These are phyloP conservation scores for Hypomyces perniciosus DNA, from an alignment of 2,329 filamentous ascomycete species.

Conservation along the genomic window DNA sequence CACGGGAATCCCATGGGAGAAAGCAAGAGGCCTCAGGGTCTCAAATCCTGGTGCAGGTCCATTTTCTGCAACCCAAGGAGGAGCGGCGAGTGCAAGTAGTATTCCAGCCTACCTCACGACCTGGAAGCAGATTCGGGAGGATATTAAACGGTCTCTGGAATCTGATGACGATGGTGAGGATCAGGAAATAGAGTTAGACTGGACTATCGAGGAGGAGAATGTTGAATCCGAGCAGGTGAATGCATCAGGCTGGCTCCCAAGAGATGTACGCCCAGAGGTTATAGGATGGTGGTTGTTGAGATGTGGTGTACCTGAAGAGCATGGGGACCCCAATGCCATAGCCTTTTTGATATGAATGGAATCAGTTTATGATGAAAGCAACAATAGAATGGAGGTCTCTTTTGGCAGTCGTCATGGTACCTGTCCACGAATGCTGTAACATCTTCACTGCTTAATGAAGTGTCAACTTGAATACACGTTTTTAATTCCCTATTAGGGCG, in stretches of 20 bases:
- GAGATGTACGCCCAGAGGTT: conserved; percentile 9
- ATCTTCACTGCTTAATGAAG: too few relatives aligned
- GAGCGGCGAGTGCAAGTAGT: neutral
- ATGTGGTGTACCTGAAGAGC: conserved; percentile 12
- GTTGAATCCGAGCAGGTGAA: neutral
- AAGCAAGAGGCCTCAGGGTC: neutral
- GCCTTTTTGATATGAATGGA: conserved; percentile 12
- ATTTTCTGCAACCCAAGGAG: conserved; percentile 3
- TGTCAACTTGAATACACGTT: too few relatives aligned
- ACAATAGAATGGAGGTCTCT: neutral
- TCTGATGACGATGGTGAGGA: neutral
- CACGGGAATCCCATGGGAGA: conserved; percentile 22
- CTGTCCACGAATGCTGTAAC: neutral
- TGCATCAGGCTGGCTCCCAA: neutral
- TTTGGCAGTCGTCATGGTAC: neutral
- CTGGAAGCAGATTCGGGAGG: conserved; percentile 1
- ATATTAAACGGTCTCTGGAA: conserved; percentile 5
- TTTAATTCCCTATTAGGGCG: too few relatives aligned
- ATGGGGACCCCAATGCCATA: conserved; percentile 14
- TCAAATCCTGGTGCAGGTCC: neutral
- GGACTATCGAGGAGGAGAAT: conserved; percentile 2
- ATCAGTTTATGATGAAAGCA: neutral
- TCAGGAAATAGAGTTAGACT: neutral
- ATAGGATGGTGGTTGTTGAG: conserved; percentile 20
- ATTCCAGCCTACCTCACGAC: neutral